Conservation (phyloP, 257 asterid genomes). For the Solanum pimpinellifolium region DNA sequence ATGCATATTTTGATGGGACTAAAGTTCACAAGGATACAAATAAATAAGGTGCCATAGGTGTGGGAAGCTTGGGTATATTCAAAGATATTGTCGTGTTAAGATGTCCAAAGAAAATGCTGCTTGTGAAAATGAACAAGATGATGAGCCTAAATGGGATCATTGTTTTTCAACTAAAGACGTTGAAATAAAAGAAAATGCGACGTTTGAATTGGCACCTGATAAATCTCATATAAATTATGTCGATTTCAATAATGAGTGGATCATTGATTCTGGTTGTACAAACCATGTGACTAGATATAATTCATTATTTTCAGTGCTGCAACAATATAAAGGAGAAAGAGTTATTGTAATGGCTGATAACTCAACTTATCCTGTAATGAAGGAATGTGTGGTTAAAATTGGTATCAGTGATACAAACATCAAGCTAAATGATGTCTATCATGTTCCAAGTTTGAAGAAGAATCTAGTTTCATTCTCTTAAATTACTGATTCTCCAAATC, state of each 20-base stretch:
- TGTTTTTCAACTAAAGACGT: not conserved
- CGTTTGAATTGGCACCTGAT: too few species aligned
- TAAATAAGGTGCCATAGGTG: too few species aligned
- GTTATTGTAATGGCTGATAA: not conserved
- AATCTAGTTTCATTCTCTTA: not conserved
- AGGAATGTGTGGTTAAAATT: not conserved
- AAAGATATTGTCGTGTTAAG: slow-evolving; percentile 2
- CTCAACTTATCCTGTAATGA: not conserved
- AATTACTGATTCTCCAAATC: slow-evolving; percentile 1
- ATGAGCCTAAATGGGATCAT: slow-evolving; percentile 1
- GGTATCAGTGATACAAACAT: too few species aligned
- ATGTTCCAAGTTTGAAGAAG: not conserved
- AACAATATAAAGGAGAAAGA: not conserved
- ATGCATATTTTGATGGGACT: too few species aligned
- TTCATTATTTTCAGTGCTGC: not conserved
- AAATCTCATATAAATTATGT: too few species aligned
- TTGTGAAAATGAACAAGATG: not conserved
- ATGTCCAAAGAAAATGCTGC: not conserved
- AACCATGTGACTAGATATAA: not conserved
- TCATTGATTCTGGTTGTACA: not conserved
- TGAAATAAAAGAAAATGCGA: too few species aligned
- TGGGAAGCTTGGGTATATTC: not conserved
- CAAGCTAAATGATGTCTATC: slow-evolving; percentile 1
- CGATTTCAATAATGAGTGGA: not conserved
- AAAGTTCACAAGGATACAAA: too few species aligned